Base-by-base conservation (phyloP, 257 asterid genomes). In the Pogostemon cablin region DNA sequence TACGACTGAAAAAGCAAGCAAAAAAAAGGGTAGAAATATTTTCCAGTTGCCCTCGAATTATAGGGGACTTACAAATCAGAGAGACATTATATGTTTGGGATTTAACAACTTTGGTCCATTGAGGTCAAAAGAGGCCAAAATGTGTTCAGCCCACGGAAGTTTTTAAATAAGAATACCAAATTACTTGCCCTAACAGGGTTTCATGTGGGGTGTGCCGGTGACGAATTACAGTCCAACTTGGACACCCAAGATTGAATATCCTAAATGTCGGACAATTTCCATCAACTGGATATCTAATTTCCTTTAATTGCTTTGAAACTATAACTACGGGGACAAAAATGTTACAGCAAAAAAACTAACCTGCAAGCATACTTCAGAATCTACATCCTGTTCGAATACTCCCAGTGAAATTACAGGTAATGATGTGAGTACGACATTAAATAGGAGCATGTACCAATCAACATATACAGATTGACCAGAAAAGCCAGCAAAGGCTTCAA, bases 341-440 rank as follows among this genome's bases (percentile, higher is more conserved):
- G 72, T 3, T 20, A 17, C 12, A n/a, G 76, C 2, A 25, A 71
- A 59, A 53, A 57, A 57, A 65, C 91, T 46, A 59, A 95, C 99
- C 97, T 95, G 93, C 75, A 95, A 77, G 92, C 99, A 91, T 65
- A 95, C 88, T 69, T 95, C 99, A 35, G 99, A 95, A 72, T 91
- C 87, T 4, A 95, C 99, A 43, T 95, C 99, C 56, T 95, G 99
- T 77, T 95, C 99, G 10, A 95, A 91, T 56, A 91, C 99, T 76
- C 99, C 99, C 3, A 95, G 96, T 0, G 99, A 85, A 69, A 95
- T 91, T 75, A 91, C 99, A 0, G 99, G 99, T 75, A 95, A 79
- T 32, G 99, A 95, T 71, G 99, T 95, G 60, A 95, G 92, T 57
- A 87, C 91, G 6, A 95, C 99, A 9, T 95, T 95, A 82, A 95